These are phyloP conservation scores for Wickerhamiella spandovensis DNA, from an alignment of 805 yeast species.

Conservation along the genomic window DNA sequence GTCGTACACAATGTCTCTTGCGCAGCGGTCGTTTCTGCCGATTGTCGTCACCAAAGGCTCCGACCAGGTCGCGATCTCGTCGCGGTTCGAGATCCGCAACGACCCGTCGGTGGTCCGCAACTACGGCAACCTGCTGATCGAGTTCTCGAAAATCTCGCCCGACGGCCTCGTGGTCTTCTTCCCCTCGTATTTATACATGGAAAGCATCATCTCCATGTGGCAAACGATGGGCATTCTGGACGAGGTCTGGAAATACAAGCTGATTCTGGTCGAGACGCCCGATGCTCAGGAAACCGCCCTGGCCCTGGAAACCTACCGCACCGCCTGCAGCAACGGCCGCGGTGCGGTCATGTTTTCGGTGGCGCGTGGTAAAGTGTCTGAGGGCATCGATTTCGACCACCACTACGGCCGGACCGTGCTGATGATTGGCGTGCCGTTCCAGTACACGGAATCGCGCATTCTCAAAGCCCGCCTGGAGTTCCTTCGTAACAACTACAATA, in stretches of 20 bases:
- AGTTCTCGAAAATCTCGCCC: conserved; percentile 89
- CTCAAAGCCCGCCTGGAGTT: conserved; percentile 91
- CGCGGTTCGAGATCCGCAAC: conserved; percentile 90
- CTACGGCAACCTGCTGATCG: conserved; percentile 84
- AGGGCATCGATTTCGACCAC: conserved; percentile 98
- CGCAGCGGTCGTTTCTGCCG: conserved; percentile 85
- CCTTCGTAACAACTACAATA: conserved; percentile 81
- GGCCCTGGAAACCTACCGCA: conserved; percentile 88
- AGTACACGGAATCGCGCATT: conserved; percentile 93
- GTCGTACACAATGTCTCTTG: conserved; percentile 90
- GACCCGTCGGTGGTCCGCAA: conserved; percentile 97
- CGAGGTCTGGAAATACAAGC: conserved; percentile 95
- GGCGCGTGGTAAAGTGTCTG: conserved; percentile 98
- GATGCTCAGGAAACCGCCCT: conserved; percentile 97
- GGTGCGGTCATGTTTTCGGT: conserved; percentile 94
- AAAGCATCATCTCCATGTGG: conserved; percentile 96
- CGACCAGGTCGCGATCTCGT: conserved; percentile 93
- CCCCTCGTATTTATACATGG: conserved; percentile 96
- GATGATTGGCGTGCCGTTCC: conserved; percentile 99
- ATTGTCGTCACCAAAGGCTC: conserved; percentile 95
- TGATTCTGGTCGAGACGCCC: conserved; percentile 93
- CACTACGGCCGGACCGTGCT: conserved; percentile 95
- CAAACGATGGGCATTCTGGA: conserved; percentile 96
- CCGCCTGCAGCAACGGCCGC: conserved; percentile 93
- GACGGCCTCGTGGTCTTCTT: conserved; percentile 97